Conservation (phyloP, 2,329 filamentous ascomycete species). For the Xylaria hypoxylon region DNA sequence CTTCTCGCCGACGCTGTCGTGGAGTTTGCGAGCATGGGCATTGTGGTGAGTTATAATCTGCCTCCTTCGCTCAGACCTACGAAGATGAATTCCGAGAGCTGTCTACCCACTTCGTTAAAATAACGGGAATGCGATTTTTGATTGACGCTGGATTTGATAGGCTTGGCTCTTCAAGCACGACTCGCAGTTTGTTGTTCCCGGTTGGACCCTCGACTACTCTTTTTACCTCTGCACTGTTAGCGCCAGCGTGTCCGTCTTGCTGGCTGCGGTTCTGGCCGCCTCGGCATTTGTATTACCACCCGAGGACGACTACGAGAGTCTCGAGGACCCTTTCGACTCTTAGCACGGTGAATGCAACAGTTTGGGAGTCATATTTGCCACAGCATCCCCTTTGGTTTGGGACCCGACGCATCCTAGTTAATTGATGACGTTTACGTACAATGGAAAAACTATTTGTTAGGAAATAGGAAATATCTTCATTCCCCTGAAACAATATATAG, state of each 20-base stretch:
- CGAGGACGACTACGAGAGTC: conserved; percentile 87
- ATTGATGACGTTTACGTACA: not conserved
- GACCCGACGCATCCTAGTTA: not conserved
- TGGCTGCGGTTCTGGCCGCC: conserved; percentile 69
- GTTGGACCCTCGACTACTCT: conserved; percentile 83
- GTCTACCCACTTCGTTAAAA: not conserved
- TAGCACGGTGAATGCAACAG: conserved; percentile 5
- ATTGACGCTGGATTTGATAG: conserved; percentile 57
- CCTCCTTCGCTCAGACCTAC: not conserved
- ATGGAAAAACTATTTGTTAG: not conserved
- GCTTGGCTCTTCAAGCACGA: conserved; percentile 87
- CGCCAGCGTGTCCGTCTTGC: conserved; percentile 63
- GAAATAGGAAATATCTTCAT: not conserved
- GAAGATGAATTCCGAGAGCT: not conserved
- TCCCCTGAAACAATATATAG: conserved; percentile 11
- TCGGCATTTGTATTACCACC: conserved; percentile 78
- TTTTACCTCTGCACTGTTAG: conserved; percentile 77
- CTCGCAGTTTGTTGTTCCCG: conserved; percentile 80
- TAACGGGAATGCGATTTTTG: not conserved
- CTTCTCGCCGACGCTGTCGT: conserved; percentile 74
- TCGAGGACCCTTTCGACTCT: conserved; percentile 61
- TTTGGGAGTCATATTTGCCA: not conserved
- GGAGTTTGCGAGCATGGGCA: conserved; percentile 80
- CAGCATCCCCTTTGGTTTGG: not conserved
- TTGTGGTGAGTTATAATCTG: conserved; percentile 74